phyloP scores from a whole-genome alignment of 208 protist species.

The Trypanosomatidae sp. region DNA sequence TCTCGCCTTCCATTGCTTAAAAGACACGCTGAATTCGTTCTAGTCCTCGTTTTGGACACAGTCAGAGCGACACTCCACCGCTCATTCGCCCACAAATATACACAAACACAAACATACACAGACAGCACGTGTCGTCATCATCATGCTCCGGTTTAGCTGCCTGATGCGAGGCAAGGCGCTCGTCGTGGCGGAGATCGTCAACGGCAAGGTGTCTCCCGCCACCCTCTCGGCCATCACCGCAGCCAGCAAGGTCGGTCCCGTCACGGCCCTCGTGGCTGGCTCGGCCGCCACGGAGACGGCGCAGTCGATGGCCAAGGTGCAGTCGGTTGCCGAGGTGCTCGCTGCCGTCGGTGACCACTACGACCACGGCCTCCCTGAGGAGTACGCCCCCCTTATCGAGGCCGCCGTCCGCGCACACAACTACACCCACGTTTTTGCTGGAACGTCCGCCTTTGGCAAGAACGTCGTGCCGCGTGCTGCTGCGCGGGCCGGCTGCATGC shows the following conservation, averaged over 20 bases:
- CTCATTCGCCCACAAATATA: too few species aligned
- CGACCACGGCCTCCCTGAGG: slow-evolving; percentile 84
- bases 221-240: slow-evolving; percentile 91
- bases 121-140: too few species aligned
- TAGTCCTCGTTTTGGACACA: too few species aligned
- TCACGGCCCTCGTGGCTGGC: slow-evolving; percentile 88
- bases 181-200: slow-evolving; percentile 67
- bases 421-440: slow-evolving; percentile 94
- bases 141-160: too few species aligned
- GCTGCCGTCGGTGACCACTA: slow-evolving; percentile 59
- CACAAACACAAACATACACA: too few species aligned
- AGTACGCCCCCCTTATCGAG: slow-evolving; percentile 67
- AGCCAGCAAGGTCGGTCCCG: slow-evolving; percentile 67
- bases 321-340: slow-evolving; percentile 87
- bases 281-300: slow-evolving; percentile 40
- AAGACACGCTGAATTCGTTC: too few species aligned
- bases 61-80: too few species aligned
- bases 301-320: slow-evolving; percentile 57
- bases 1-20: too few species aligned
- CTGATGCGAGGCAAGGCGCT: slow-evolving; percentile 78
- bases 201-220: slow-evolving; percentile 63
- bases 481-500: slow-evolving; percentile 85
- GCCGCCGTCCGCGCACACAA: slow-evolving; percentile 49
- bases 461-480: slow-evolving; percentile 94
- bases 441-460: slow-evolving; percentile 94